Percentiles rank a stretch among this genome's conserved stretches.
phyloP scores from a whole-genome alignment of 306 rosid species.

The Prinsepia uniflora region DNA sequence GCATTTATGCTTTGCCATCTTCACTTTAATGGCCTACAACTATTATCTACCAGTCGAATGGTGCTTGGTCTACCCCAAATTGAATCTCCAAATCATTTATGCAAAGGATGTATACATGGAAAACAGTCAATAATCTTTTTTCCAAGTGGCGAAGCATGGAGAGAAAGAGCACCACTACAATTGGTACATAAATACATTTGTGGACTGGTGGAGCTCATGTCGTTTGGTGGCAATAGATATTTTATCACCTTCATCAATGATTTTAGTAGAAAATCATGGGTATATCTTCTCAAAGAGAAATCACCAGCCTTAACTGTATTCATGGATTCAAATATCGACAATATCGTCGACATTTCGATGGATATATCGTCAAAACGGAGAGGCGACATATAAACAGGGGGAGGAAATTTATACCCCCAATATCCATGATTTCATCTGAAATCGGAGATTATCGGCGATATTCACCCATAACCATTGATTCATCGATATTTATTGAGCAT shows the following conservation, averaged over 20 bases:
- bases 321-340: no score
- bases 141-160: neutral
- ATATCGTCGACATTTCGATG: no score
- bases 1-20: neutral
- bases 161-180: neutral
- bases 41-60: neutral
- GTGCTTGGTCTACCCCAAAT: neutral
- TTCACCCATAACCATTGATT: no score
- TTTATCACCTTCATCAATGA: neutral
- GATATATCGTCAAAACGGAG: no score
- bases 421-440: no score
- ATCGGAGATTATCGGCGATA: no score
- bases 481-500: no score
- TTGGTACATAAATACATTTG: constrained; percentile 1
- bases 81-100: neutral
- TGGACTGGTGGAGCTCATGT: neutral
- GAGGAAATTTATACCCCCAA: no score
- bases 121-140: neutral
- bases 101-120: neutral
- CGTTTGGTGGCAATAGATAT: neutral
- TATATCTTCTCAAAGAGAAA: neutral
- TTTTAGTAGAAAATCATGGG: neutral
- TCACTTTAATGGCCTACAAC: neutral
- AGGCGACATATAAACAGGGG: no score
- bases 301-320: neutral